Evolutionary conservation across 2,329 filamentous ascomycete species (phyloP), one percentile per base, ranked within the genome.

Genomic region (Pestalotiopsis fici): DNA sequence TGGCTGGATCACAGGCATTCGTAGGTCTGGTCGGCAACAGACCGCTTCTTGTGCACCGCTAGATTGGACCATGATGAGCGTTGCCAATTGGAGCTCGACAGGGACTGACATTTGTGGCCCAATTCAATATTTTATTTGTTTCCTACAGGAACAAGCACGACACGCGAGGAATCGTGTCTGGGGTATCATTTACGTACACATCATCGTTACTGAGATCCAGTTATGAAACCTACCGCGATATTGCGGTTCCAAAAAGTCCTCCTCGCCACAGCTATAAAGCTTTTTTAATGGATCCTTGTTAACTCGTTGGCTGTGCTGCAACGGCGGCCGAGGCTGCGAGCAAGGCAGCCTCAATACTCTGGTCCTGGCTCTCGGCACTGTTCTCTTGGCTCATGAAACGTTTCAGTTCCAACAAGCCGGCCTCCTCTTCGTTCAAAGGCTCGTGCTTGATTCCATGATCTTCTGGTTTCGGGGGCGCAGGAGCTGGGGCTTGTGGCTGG

Each of bases 181-280:
- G 55, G 57, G 57, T 60, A 60, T 60, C 57, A 60, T 60, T 60
- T 60, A 21, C 57, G 28, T 60, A 60, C 28, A 60, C n/a, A 35
- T 37, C 27, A 60, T 39, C 57, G 18, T 60, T 9, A 35, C 15
- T 21, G 13, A 60, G 43, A 18, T 35, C 57, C 59, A 12, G 35
- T 43, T n/a, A 62, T 15, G 9, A 4, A 28, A 23, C 25, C 35
- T 11, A 27, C 55, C 55, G 27, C 23, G 27, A n/a, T 21, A 57
- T 15, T 57, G n/a, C 23, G 35, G 31, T 25, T 47, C 23, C 57
- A 18, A 15, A 6, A 37, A 59, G 25, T 18, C 28, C 27, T 11
- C 31, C 12, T 13, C 9, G 18, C 11, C 4, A 31, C 13, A 35
- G 27, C 57, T 60, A 12, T 31, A 27, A 21, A 60, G 57, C 27